These are phyloP conservation scores for Phytophthora brassicae DNA, from an alignment of 352 stramenopile genomes.

Conservation along the genomic window DNA sequence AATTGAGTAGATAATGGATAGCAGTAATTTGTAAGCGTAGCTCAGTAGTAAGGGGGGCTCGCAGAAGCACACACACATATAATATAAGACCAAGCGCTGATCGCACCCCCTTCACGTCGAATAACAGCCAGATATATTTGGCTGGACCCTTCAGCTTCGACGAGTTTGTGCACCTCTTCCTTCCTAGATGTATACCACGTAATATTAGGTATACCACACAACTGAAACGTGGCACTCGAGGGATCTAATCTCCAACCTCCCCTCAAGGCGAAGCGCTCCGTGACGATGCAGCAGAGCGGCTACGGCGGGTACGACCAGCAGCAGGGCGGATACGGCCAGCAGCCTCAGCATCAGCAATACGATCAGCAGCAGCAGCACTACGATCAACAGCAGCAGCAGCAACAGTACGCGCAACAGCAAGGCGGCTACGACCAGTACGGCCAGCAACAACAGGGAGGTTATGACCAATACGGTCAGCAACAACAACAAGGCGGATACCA, in stretches of 20 bases:
- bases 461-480: constrained; percentile 23
- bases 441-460: constrained; percentile 18
- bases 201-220: neutral
- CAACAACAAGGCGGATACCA: constrained; percentile 40
- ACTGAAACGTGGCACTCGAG: constrained; percentile 19
- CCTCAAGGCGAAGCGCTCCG: neutral
- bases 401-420: constrained; percentile 39
- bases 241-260: constrained; percentile 22
- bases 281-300: constrained; percentile 54
- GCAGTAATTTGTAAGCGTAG: constrained; percentile 22
- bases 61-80: constrained; percentile 13
- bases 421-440: constrained; percentile 45
- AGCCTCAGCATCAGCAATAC: constrained; percentile 39
- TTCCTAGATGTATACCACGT: neutral
- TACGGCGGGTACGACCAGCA: constrained; percentile 46
- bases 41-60: constrained; percentile 9
- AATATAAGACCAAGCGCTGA: constrained; percentile 23
- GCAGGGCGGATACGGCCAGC: constrained; percentile 42
- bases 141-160: no score
- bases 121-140: no score
- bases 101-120: no score
- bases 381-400: constrained; percentile 43
- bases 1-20: constrained; percentile 30
- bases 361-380: constrained; percentile 37
- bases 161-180: neutral